A percentile compares a stretch with the other conserved stretches of the same genome.
phyloP scores from a whole-genome alignment of 2,329 filamentous ascomycete species.

The Boeremia lycopersici region DNA sequence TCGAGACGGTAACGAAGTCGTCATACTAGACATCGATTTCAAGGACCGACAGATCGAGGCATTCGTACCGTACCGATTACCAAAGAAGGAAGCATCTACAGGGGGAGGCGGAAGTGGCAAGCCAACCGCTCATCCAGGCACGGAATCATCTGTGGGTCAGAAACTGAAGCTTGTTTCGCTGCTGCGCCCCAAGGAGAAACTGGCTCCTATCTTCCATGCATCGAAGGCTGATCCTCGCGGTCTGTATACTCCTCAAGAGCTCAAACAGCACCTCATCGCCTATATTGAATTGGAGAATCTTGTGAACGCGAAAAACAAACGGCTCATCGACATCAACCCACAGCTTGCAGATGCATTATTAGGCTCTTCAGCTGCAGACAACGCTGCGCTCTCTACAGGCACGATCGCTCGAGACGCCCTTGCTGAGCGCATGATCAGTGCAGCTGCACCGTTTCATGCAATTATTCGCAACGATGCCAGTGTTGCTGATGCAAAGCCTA shows the following conservation, averaged over 20 bases:
- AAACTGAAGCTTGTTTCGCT: slow-evolving; percentile 59
- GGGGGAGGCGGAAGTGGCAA: slow-evolving; percentile 46
- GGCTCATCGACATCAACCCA: slow-evolving; percentile 66
- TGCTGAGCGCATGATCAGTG: slow-evolving; percentile 62
- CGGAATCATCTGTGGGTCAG: slow-evolving; percentile 53
- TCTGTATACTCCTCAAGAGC: slow-evolving; percentile 65
- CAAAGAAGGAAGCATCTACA: slow-evolving; percentile 58
- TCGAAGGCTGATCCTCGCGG: slow-evolving; percentile 57
- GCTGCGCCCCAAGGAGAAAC: slow-evolving; percentile 63
- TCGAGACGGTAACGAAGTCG: slow-evolving; percentile 66
- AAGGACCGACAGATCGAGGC: slow-evolving; percentile 58
- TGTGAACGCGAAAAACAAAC: slow-evolving; percentile 63
- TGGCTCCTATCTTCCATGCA: slow-evolving; percentile 61
- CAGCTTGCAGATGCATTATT: slow-evolving; percentile 68
- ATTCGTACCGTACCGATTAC: slow-evolving; percentile 68
- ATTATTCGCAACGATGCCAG: slow-evolving; percentile 59
- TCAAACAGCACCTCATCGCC: slow-evolving; percentile 61
- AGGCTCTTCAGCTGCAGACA: slow-evolving; percentile 59
- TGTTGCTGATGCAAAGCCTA: slow-evolving; percentile 59
- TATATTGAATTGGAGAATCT: slow-evolving; percentile 66
- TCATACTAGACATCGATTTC: slow-evolving; percentile 70
- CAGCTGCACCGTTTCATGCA: slow-evolving; percentile 62
- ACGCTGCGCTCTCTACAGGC: slow-evolving; percentile 62
- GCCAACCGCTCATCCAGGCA: slow-evolving; percentile 47
- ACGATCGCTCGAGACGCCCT: slow-evolving; percentile 65